Conservation (phyloP, 2,329 filamentous ascomycete species). For the Aspergillus eucalypticola region DNA sequence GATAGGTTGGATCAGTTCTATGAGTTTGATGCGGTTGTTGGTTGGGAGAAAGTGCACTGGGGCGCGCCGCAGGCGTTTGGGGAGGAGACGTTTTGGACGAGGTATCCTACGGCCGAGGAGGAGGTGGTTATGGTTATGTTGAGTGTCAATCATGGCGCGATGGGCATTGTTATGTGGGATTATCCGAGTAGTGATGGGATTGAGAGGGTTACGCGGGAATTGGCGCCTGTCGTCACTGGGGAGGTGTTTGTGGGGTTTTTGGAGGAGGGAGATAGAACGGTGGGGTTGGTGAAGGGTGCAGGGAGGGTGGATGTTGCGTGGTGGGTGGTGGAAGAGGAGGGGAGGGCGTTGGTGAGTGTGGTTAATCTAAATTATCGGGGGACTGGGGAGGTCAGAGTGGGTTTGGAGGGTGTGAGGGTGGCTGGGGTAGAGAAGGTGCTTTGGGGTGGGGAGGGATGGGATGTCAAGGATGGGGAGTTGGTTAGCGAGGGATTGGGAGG, state of each 20-base stretch:
- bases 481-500: neutral
- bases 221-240: neutral
- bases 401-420: neutral
- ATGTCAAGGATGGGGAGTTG: neutral
- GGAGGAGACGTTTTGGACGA: conserved; percentile 5
- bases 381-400: neutral
- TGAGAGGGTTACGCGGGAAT: neutral
- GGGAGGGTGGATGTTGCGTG: neutral
- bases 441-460: neutral
- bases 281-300: neutral
- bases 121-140: conserved; percentile 1
- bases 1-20: neutral
- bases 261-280: neutral
- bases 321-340: neutral
- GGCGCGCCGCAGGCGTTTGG: conserved; percentile 5
- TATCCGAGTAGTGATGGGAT: neutral
- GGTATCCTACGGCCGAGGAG: neutral
- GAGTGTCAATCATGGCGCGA: neutral
- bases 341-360: neutral
- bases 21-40: neutral
- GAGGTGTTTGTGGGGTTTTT: neutral
- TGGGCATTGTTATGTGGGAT: conserved; percentile 6
- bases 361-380: neutral
- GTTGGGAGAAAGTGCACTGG: conserved; percentile 6
- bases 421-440: neutral